Evolutionary conservation across 1,139 yeast genomes (phyloP).

Genomic region (Suhomyces kunorum): DNA sequence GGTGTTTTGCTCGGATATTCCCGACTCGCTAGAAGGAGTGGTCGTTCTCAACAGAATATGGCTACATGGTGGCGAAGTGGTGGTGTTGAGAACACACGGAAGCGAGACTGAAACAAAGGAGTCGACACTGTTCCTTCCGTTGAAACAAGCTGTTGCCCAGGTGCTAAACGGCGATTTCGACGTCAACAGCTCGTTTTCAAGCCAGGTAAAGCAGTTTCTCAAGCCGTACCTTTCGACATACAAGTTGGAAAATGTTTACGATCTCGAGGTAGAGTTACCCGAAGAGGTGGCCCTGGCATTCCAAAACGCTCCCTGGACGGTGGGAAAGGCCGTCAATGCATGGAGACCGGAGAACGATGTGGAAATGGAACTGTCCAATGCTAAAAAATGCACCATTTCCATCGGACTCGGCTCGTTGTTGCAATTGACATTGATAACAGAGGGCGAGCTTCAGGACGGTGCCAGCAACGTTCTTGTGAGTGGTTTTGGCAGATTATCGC

Average conservation of each 20-base stretch:
- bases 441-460: background rate
- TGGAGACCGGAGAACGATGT: conserved; percentile 5
- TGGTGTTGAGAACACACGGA: conserved; percentile 20
- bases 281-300: conserved; percentile 1
- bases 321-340: conserved; percentile 10
- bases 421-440: conserved; percentile 2
- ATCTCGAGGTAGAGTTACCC: conserved; percentile 12
- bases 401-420: conserved; percentile 1
- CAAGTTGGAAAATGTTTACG: conserved; percentile 12
- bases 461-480: conserved; percentile 1
- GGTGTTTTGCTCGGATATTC: conserved; percentile 37
- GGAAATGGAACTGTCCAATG: background rate
- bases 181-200: conserved; percentile 7
- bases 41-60: conserved; percentile 43
- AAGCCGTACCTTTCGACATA: conserved; percentile 3
- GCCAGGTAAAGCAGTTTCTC: conserved; percentile 1
- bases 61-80: conserved; percentile 36
- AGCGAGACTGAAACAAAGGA: background rate
- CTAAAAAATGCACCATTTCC: conserved; percentile 1
- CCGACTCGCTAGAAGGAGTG: conserved; percentile 42
- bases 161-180: conserved; percentile 12
- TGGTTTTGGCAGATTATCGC: conserved; percentile 2
- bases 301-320: conserved; percentile 13
- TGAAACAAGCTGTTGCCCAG: conserved; percentile 14
- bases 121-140: conserved; percentile 3